These are phyloP conservation scores for Arthroderma uncinatum DNA, from an alignment of 2,329 filamentous ascomycete genomes.

Conservation along the genomic window DNA sequence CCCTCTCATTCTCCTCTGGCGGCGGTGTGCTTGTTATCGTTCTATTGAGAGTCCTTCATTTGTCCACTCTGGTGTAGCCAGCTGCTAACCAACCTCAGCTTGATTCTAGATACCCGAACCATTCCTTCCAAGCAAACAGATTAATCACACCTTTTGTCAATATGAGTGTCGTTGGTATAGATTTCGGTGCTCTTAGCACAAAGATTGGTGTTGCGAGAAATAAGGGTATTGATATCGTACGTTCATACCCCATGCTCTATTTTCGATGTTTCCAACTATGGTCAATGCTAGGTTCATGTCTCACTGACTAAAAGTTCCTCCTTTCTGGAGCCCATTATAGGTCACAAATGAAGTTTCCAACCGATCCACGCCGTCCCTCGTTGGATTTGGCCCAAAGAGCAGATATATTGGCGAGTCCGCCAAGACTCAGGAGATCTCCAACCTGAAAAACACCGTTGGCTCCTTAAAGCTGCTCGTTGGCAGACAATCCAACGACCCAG, in stretches of 20 bases:
- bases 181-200: conserved; percentile 94
- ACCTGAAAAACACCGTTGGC: conserved; percentile 96
- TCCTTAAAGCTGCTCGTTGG: conserved; percentile 88
- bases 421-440: conserved; percentile 98
- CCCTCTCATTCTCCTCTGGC: background rate
- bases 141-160: conserved; percentile 20
- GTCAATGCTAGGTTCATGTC: conserved; percentile 14
- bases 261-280: conserved; percentile 6
- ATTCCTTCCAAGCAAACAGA: background rate
- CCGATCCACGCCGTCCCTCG: conserved; percentile 89
- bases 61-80: too few species aligned
- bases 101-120: background rate
- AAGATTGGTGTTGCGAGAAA: conserved; percentile 96
- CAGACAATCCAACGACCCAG: conserved; percentile 75
- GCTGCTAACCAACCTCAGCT: background rate
- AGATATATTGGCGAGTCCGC: conserved; percentile 90
- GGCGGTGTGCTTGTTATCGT: background rate
- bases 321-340: conserved; percentile 37
- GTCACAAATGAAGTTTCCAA: conserved; percentile 99
- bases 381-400: conserved; percentile 87
- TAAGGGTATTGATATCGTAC: conserved; percentile 95
- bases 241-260: conserved; percentile 37
- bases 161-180: conserved; percentile 64
- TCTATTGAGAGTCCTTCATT: background rate
- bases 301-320: conserved; percentile 16